Conservation (phyloP, 139 green algal genomes). For the Coelastrella sp. region DNA sequence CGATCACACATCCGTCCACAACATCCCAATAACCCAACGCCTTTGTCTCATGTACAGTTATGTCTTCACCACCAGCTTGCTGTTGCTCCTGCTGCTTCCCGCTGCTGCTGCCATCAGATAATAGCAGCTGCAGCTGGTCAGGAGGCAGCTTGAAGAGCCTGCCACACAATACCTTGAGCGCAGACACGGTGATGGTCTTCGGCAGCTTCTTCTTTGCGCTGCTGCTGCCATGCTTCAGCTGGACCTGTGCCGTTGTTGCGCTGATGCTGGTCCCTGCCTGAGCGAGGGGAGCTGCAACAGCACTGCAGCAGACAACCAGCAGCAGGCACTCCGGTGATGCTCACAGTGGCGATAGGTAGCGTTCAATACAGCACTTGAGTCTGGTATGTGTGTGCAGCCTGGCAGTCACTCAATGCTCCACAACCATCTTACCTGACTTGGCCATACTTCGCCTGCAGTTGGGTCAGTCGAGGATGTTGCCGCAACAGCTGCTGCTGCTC, state of each 20-base stretch:
- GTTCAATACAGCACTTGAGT: too few species aligned
- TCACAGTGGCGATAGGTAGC: too few species aligned
- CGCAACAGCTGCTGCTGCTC: not conserved
- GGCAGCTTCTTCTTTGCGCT: conserved; percentile 64
- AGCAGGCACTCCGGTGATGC: not conserved
- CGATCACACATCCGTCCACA: conserved; percentile 46
- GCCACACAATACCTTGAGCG: conserved; percentile 60
- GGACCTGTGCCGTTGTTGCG: conserved; percentile 5
- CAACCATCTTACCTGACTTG: conserved; percentile 42
- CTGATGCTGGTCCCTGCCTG: conserved; percentile 49
- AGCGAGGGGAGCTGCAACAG: not conserved
- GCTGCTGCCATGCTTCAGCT: conserved; percentile 9
- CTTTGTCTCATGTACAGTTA: conserved; percentile 45
- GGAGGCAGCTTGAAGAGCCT: conserved; percentile 65
- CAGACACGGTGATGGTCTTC: conserved; percentile 50
- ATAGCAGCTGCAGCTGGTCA: conserved; percentile 52
- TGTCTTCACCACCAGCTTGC: conserved; percentile 50
- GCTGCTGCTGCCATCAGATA: not conserved
- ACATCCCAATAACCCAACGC: conserved; percentile 12
- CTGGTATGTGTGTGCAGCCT: not conserved
- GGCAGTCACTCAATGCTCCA: not conserved
- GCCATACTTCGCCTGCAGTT: conserved; percentile 59
- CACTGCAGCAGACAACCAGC: not conserved
- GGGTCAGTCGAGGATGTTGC: conserved; percentile 58
- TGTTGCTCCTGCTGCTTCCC: not conserved